phyloP scores from a whole-genome alignment of 768 basidiomycete genomes.

The Hebeloma cylindrosporum region DNA sequence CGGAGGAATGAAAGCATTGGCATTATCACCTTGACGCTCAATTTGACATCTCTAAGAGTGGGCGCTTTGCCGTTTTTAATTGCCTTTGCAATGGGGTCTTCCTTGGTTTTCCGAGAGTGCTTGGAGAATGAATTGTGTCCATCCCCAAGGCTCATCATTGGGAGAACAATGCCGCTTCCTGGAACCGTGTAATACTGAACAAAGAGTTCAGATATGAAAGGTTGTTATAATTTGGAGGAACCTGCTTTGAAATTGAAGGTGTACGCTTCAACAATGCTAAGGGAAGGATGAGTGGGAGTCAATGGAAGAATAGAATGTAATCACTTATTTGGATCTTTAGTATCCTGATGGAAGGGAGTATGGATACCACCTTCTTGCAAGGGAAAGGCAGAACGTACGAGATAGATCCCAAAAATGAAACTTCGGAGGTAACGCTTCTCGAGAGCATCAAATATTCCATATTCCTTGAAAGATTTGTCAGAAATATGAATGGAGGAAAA shows the following conservation, averaged over 20 bases:
- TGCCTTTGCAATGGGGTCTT: constrained; percentile 63
- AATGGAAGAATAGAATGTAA: constrained; percentile 17
- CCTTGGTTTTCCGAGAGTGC: constrained; percentile 19
- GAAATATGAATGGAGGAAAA: constrained; percentile 3
- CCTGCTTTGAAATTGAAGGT: constrained; percentile 80
- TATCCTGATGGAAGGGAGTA: constrained; percentile 51
- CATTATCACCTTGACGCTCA: constrained; percentile 65
- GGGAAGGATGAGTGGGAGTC: not conserved
- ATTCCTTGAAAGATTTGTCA: constrained; percentile 51
- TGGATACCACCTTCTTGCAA: not conserved
- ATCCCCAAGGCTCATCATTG: constrained; percentile 73
- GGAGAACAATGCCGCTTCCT: constrained; percentile 58
- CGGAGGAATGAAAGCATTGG: constrained; percentile 2
- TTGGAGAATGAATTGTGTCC: constrained; percentile 49
- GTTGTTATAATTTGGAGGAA: not conserved
- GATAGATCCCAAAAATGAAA: constrained; percentile 83
- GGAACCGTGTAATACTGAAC: constrained; percentile 66
- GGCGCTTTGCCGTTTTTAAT: constrained; percentile 61
- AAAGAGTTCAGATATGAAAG: not conserved
- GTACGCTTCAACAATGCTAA: constrained; percentile 83
- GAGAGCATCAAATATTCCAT: constrained; percentile 84
- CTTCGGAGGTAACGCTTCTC: constrained; percentile 82
- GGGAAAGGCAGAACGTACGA: constrained; percentile 46
- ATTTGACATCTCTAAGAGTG: constrained; percentile 79
- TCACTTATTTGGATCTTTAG: constrained; percentile 75